Base-by-base conservation (phyloP, 192 early-diverging fungal species). In the Podila minutissima region DNA sequence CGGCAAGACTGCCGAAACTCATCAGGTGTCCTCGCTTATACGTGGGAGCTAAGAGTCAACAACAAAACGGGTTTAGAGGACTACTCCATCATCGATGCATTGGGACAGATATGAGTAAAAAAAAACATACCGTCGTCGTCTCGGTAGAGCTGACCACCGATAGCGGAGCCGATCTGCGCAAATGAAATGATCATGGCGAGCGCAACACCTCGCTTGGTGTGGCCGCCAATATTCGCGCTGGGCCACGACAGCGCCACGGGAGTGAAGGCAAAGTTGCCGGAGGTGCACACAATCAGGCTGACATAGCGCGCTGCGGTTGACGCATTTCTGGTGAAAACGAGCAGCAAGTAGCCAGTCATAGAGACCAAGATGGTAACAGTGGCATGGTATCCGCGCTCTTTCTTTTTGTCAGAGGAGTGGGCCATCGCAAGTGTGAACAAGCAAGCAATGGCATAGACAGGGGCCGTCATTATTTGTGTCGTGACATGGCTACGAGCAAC, bases 81-180 rank as follows among this genome's bases (percentile, higher is more conserved):
- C 2, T 4, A 10, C 13, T 46, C 35, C 41, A 17, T 46, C 11
- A 15, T 15, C 2, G 15, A 46, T 15, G 41, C 15, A 0, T 41
- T 41, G 38, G 15, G 8, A 17, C 15, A 46, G 41, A 46, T 15
- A 17, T 17, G 41, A 46, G 13, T 15, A 61, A 33, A 17, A 61
- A 61, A 13, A 61, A 11, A 33, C 62, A 24, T 65, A 65, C 64
- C 64, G 17, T 91, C 91, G 8, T 85, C 81, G 26, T 72, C 46
- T 60, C 91, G 88, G 78, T 92, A 94, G 2, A 94, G 86, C 59
- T 92, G 92, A 1, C 89, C 89, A 50, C 86, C 90, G 26, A 94
- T 83, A 20, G 85, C 85, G 38, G 90, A 91, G 70, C 91, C 90
- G 53, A 89, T 72, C 67, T 94, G 91, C 24, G 88, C 91, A 64